A percentile compares a stretch with the other conserved stretches of the same genome.
These are phyloP conservation scores for Starmera dryadoides DNA, from an alignment of 805 yeast genomes.

Conservation along the genomic window DNA sequence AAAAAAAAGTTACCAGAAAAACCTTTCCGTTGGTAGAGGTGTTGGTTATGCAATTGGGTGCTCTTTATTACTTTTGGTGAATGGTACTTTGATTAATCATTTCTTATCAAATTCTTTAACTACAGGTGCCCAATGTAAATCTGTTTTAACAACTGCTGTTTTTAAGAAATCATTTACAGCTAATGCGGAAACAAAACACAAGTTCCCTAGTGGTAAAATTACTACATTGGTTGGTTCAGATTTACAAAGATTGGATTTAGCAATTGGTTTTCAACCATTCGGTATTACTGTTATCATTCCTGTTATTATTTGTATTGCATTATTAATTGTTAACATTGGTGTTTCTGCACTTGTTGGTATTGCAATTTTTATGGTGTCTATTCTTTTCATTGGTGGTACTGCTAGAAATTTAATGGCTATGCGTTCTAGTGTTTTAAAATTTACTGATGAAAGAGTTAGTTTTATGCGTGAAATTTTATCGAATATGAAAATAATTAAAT, in stretches of 20 bases:
- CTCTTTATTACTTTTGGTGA: conserved; percentile 32
- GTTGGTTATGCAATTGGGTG: conserved; percentile 56
- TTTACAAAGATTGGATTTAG: conserved; percentile 65
- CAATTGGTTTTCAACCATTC: conserved; percentile 53
- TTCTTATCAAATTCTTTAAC: conserved; percentile 42
- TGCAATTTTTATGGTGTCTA: conserved; percentile 41
- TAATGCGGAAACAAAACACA: conserved; percentile 43
- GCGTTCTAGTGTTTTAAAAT: conserved; percentile 48
- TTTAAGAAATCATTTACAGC: conserved; percentile 57
- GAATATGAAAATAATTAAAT: conserved; percentile 66
- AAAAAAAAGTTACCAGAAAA: conserved; percentile 30
- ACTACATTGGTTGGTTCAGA: conserved; percentile 76
- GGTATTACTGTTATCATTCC: conserved; percentile 53
- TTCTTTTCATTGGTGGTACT: conserved; percentile 34
- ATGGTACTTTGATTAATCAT: conserved; percentile 40
- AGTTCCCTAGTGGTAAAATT: conserved; percentile 52
- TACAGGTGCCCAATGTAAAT: conserved; percentile 62
- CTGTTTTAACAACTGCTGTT: conserved; percentile 57
- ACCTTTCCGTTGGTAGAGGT: conserved; percentile 36
- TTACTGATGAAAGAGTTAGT: conserved; percentile 59
- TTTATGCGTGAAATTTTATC: conserved; percentile 55
- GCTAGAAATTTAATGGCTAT: conserved; percentile 42
- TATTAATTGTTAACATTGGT: conserved; percentile 62
- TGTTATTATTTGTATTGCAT: conserved; percentile 51
- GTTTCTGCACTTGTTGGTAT: conserved; percentile 62